Conservation (phyloP, 768 basidiomycete genomes). For the Boletus reticuloceps region DNA sequence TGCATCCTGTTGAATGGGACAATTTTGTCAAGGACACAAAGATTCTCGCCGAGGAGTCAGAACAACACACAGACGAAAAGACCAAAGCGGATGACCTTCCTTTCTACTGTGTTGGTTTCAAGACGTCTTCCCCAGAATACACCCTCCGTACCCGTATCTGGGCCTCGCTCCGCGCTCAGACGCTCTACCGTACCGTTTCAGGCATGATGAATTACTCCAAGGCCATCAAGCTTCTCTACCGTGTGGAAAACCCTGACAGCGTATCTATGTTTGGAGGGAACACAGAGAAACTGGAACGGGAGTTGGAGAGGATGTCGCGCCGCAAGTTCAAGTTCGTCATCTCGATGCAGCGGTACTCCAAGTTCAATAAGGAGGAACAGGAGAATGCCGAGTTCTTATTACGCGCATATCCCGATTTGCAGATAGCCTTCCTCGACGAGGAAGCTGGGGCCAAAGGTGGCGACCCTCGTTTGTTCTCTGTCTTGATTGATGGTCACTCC, state of each 20-base stretch:
- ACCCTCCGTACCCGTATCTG: conserved; percentile 98
- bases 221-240: conserved; percentile 97
- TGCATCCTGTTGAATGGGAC: conserved; percentile 99
- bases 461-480: conserved; percentile 87
- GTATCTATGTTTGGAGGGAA: conserved; percentile 96
- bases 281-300: conserved; percentile 92
- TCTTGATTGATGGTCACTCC: conserved; percentile 95
- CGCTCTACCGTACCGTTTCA: conserved; percentile 96
- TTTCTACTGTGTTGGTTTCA: conserved; percentile 99
- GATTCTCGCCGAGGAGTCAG: conserved; percentile 91
- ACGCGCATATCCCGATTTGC: conserved; percentile 96
- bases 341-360: conserved; percentile 98
- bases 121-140: conserved; percentile 97
- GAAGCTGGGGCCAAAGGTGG: conserved; percentile 86
- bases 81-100: conserved; percentile 88
- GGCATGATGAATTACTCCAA: conserved; percentile 99
- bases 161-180: conserved; percentile 98
- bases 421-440: conserved; percentile 98
- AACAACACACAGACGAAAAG: conserved; percentile 69
- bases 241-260: conserved; percentile 97
- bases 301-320: conserved; percentile 94
- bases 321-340: conserved; percentile 98
- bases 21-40: conserved; percentile 99
- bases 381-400: conserved; percentile 98
- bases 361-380: conserved; percentile 98